Base-by-base conservation (phyloP, 257 asterid species). In the Solanum paucissectum region DNA sequence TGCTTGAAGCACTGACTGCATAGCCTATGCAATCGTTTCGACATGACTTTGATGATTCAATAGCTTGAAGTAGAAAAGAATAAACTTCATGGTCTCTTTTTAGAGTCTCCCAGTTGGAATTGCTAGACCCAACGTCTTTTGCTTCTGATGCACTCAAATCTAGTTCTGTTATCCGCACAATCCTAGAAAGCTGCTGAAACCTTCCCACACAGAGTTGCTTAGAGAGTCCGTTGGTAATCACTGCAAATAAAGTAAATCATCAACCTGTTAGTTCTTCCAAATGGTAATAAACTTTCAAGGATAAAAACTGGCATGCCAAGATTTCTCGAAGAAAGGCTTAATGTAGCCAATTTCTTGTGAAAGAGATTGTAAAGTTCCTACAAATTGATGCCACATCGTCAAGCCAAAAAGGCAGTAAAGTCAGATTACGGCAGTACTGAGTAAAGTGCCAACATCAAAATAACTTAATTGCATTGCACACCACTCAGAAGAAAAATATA, bases 1-100 rank as follows among this genome's bases (percentile, higher is more conserved):
- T 96, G 91, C 98, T 97, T 6, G 99, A 92, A 25, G 99, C 99
- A 86, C 98, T 91, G 73, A 97, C 21, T 88, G 98, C 98, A 64
- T 91, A 88, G 69, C 74, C 88, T 86, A 97, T 91, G 95, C 96
- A 97, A 29, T 92, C 93, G 25, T 46, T 88, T 5, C 92, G 89
- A 69, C 91, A 79, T 58, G 92, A 86, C 34, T 84, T 89, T 71
- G 95, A 90, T 77, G 92, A 94, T 12, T 55, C 90, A 89, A 95
- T 91, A 88, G 94, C 94, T 77, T 90, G 93, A 90, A 88, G 92
- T 75, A 97, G 91, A 87, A 98, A 89, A 44, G 96, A 92, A 89
- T 92, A 95, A 84, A 91, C 93, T 90, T 85, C 92, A 74, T 95
- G 98, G 29, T 94, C 95, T 89, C 87, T 92, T 91, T 87, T 74